phyloP scores from a whole-genome alignment of 805 yeast genomes.

The Priceomyces carsonii region DNA sequence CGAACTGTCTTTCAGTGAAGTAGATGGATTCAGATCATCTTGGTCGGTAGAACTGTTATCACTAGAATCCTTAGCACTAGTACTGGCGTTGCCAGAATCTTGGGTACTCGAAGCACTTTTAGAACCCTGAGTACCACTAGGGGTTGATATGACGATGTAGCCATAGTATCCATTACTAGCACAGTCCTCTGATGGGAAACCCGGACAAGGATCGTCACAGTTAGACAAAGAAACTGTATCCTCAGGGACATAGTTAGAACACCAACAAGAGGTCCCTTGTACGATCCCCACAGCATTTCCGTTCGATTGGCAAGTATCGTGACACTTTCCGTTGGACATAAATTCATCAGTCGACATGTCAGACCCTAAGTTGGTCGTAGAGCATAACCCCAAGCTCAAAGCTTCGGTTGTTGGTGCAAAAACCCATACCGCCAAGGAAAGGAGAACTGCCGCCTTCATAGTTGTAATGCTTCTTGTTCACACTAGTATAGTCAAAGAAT shows the following conservation, averaged over 20 bases:
- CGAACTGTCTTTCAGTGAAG: not conserved
- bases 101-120: conserved; percentile 6
- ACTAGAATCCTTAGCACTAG: not conserved
- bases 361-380: conserved; percentile 23
- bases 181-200: conserved; percentile 43
- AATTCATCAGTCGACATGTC: conserved; percentile 15
- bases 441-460: too few species aligned
- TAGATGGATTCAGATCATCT: not conserved
- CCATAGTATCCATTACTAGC: conserved; percentile 51
- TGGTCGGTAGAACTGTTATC: not conserved
- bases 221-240: conserved; percentile 31
- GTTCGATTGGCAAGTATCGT: conserved; percentile 39
- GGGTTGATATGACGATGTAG: conserved; percentile 42
- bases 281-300: conserved; percentile 56
- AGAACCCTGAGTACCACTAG: conserved; percentile 15
- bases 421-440: too few species aligned
- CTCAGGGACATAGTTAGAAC: conserved; percentile 54
- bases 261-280: conserved; percentile 58
- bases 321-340: conserved; percentile 56
- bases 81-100: conserved; percentile 4
- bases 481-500: too few species aligned
- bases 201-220: conserved; percentile 47
- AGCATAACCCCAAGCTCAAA: conserved; percentile 15
- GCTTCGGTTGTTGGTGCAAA: too few species aligned
- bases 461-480: too few species aligned